These are phyloP conservation scores for Entomortierella lignicola DNA, from an alignment of 192 early-diverging fungal species.

Conservation along the genomic window DNA sequence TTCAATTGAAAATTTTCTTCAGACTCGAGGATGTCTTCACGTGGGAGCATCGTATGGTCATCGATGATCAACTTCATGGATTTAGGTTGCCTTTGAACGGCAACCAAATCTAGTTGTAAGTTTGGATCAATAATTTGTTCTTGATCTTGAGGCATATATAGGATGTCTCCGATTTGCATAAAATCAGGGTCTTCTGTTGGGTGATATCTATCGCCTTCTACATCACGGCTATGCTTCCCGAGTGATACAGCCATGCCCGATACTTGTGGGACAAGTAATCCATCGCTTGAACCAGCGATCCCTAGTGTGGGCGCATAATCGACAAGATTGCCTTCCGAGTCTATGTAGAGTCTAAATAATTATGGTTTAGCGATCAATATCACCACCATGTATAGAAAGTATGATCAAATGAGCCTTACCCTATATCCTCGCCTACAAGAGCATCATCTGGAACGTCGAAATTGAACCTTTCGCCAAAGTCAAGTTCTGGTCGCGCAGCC, in stretches of 20 bases:
- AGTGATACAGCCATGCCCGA: neutral
- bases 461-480: neutral
- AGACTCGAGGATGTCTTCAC: neutral
- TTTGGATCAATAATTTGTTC: neutral
- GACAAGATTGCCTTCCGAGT: slow-evolving; percentile 34
- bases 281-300: neutral
- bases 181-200: neutral
- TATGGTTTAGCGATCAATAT: too few relatives aligned
- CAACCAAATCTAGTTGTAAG: neutral
- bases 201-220: neutral
- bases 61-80: slow-evolving; percentile 1
- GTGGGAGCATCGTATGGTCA: slow-evolving; percentile 14
- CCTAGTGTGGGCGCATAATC: slow-evolving; percentile 11
- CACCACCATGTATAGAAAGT: too few relatives aligned
- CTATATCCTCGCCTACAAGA: slow-evolving; percentile 18
- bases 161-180: neutral
- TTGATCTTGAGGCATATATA: neutral
- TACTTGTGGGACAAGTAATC: neutral
- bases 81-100: neutral
- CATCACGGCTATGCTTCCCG: slow-evolving; percentile 8
- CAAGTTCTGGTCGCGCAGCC: neutral
- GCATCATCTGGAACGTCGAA: slow-evolving; percentile 11
- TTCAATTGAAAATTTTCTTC: slow-evolving; percentile 1
- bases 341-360: slow-evolving; percentile 39
- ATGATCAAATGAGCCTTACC: slow-evolving; percentile 4